A percentile compares a stretch with the other conserved stretches of the same genome.
phyloP scores from a whole-genome alignment of 768 basidiomycete genomes.

The Leccinum obscurum region DNA sequence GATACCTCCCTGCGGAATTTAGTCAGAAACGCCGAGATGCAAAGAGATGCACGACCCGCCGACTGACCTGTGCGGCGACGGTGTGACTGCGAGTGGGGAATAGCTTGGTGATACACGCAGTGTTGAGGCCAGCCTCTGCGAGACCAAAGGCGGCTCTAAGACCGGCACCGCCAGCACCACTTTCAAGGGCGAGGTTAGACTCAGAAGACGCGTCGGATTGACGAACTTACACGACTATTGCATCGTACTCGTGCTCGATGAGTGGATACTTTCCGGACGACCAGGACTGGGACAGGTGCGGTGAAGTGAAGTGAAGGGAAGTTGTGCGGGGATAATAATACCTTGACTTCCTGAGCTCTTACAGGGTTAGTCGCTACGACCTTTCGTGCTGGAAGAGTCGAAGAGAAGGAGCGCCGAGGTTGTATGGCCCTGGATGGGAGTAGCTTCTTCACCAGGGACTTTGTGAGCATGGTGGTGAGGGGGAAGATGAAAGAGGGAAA shows the following conservation, averaged over 20 bases:
- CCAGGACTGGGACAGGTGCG: conserved; percentile 52
- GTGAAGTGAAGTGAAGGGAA: conserved; percentile 4
- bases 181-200: conserved; percentile 35
- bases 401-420: conserved; percentile 61
- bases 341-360: conserved; percentile 82
- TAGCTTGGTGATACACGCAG: conserved; percentile 98
- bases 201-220: neutral
- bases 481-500: conserved; percentile 6
- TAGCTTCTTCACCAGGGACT: conserved; percentile 45
- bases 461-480: conserved; percentile 59
- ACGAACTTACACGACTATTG: conserved; percentile 92
- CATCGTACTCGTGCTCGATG: conserved; percentile 99
- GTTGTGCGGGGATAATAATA: conserved; percentile 32
- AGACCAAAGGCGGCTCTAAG: conserved; percentile 97
- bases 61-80: conserved; percentile 88
- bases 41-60: neutral
- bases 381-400: conserved; percentile 57
- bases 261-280: conserved; percentile 90
- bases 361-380: conserved; percentile 72
- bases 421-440: conserved; percentile 41
- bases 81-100: conserved; percentile 99
- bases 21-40: conserved; percentile 13
- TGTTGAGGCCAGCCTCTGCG: conserved; percentile 97
- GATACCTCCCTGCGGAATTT: conserved; percentile 76
- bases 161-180: conserved; percentile 97